phyloP scores from a whole-genome alignment of 169 alveolate species.

The Cryptosporidium sp. region DNA sequence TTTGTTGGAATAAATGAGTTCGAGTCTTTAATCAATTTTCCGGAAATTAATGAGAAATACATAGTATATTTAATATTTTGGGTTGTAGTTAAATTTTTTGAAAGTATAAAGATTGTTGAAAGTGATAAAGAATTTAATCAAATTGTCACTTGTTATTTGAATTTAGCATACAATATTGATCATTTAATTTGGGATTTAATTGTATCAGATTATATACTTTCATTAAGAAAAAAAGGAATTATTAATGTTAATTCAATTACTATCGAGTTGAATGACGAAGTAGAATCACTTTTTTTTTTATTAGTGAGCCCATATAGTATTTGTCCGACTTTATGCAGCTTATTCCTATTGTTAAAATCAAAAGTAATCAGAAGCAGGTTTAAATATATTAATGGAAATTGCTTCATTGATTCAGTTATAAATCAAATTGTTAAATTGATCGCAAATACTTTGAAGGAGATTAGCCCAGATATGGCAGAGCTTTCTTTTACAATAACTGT shows the following conservation, averaged over 20 bases:
- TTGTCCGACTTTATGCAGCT: conserved; percentile 19
- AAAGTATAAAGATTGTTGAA: neutral
- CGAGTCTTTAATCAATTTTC: neutral
- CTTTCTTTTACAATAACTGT: conserved; percentile 41
- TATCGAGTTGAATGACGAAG: conserved; percentile 41
- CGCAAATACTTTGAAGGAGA: conserved; percentile 27
- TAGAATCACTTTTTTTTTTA: conserved; percentile 59
- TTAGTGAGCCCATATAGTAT: conserved; percentile 39
- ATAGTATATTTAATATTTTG: conserved; percentile 3
- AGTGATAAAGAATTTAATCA: neutral
- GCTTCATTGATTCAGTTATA: neutral
- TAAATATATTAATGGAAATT: neutral
- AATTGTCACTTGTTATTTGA: neutral
- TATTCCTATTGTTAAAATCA: conserved; percentile 23
- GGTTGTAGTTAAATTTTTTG: conserved; percentile 27
- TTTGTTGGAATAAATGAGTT: neutral
- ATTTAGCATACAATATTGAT: conserved; percentile 56
- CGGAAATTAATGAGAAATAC: neutral
- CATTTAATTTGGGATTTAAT: conserved; percentile 44
- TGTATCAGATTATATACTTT: conserved; percentile 22
- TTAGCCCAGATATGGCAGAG: conserved; percentile 74
- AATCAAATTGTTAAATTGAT: conserved; percentile 11
- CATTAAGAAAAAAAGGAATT: conserved; percentile 7
- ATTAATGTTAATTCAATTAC: conserved; percentile 13
- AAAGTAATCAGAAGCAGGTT: neutral